These are phyloP conservation scores for Arthrinium phaeospermum DNA, from an alignment of 2,329 filamentous ascomycete genomes.

Conservation along the genomic window DNA sequence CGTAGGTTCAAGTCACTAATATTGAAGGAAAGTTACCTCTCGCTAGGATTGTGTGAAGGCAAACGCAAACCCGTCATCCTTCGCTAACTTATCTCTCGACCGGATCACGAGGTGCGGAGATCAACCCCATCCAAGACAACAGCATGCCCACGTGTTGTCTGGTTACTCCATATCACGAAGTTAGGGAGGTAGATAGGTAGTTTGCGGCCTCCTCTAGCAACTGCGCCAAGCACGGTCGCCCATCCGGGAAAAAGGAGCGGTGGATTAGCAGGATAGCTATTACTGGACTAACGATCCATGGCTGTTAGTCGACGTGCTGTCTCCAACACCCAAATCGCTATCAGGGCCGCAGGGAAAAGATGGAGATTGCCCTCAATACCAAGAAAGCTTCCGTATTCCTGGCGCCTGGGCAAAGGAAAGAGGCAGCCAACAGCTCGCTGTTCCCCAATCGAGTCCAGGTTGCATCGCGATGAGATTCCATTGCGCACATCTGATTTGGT, in stretches of 20 bases:
- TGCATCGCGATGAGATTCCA: background rate
- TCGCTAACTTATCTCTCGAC: background rate
- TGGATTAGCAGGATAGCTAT: background rate
- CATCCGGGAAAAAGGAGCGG: background rate
- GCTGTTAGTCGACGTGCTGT: conserved; percentile 1
- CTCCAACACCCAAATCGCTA: background rate
- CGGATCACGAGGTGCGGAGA: background rate
- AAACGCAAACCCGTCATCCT: background rate
- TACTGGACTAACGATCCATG: background rate
- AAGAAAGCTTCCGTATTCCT: background rate
- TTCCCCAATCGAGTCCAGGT: background rate
- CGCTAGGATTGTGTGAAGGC: background rate
- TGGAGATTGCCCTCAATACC: background rate
- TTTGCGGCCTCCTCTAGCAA: background rate
- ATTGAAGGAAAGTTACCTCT: background rate
- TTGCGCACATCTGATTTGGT: background rate
- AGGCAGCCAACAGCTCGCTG: conserved; percentile 2
- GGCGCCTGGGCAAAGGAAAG: background rate
- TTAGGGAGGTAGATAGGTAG: background rate
- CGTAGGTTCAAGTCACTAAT: background rate
- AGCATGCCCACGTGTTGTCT: background rate
- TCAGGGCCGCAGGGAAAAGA: background rate
- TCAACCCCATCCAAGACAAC: background rate
- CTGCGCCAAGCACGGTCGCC: background rate
- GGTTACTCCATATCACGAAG: background rate